phyloP scores from a whole-genome alignment of 2,329 filamentous ascomycete genomes.

The Paraphoma chrysanthemicola region DNA sequence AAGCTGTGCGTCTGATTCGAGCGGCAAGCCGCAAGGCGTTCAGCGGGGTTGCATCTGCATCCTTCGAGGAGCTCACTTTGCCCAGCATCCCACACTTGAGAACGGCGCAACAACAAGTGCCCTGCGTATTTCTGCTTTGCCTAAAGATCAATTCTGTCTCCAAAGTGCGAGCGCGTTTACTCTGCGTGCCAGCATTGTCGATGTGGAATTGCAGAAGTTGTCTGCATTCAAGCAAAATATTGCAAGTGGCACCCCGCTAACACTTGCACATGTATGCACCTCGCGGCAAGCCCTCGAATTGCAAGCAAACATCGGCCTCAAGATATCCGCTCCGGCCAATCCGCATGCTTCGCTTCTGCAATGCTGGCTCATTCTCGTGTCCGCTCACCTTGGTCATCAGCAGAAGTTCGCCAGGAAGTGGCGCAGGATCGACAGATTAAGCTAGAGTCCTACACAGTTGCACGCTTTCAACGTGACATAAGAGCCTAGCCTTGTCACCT shows the following conservation, averaged over 20 bases:
- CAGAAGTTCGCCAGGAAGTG: background rate
- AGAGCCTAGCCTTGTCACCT: slow-evolving; percentile 2
- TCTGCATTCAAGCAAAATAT: too few relatives aligned
- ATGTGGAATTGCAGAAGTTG: too few relatives aligned
- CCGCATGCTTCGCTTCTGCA: background rate
- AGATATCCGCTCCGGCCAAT: background rate
- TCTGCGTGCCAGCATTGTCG: too few relatives aligned
- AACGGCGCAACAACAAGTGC: too few relatives aligned
- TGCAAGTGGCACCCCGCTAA: background rate
- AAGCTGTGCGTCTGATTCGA: background rate
- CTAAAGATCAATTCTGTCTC: too few relatives aligned
- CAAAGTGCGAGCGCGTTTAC: too few relatives aligned
- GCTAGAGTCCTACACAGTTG: slow-evolving; percentile 1
- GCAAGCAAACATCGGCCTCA: background rate
- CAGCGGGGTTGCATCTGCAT: background rate
- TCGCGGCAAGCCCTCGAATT: background rate
- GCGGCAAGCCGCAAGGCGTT: background rate
- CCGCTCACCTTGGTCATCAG: slow-evolving; percentile 4
- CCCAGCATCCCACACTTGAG: too few relatives aligned
- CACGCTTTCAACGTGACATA: background rate
- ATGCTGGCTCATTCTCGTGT: background rate
- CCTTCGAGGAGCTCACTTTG: background rate
- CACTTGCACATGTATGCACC: background rate
- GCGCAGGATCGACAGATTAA: slow-evolving; percentile 4
- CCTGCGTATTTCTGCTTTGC: too few relatives aligned